A percentile compares a stretch with the other conserved stretches of the same genome.
These are phyloP conservation scores for Citrullus colocynthis DNA, from an alignment of 306 rosid genomes.

Conservation along the genomic window DNA sequence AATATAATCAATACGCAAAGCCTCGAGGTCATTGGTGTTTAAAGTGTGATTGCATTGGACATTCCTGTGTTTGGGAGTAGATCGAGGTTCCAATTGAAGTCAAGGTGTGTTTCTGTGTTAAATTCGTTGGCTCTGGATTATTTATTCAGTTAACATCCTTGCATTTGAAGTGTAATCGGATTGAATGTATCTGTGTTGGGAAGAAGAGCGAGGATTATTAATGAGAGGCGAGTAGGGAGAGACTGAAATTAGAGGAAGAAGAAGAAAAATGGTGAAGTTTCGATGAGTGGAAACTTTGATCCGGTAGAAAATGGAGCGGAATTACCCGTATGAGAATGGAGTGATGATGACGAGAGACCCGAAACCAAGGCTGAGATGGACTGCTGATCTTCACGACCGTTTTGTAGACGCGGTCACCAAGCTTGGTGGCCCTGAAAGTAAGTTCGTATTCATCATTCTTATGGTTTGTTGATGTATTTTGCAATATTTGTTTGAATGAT, in stretches of 20 bases:
- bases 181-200: background rate
- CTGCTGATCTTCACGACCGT: conserved; percentile 83
- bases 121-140: background rate
- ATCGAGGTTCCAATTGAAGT: background rate
- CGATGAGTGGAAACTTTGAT: background rate
- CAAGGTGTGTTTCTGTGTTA: background rate
- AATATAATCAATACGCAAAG: background rate
- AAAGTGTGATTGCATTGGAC: background rate
- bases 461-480: background rate
- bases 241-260: background rate
- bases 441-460: conserved; percentile 5
- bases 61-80: background rate
- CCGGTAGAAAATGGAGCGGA: conserved; percentile 11
- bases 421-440: conserved; percentile 96
- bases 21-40: background rate
- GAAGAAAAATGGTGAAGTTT: background rate
- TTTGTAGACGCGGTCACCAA: conserved; percentile 88
- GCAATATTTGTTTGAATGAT: background rate
- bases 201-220: background rate
- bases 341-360: conserved; percentile 90
- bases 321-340: conserved; percentile 38
- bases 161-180: background rate
- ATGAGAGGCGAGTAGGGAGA: background rate
- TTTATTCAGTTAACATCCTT: background rate
- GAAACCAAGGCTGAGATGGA: conserved; percentile 88